These are phyloP conservation scores for Capsicum rhomboideum DNA, from an alignment of 257 asterid genomes.

Conservation along the genomic window DNA sequence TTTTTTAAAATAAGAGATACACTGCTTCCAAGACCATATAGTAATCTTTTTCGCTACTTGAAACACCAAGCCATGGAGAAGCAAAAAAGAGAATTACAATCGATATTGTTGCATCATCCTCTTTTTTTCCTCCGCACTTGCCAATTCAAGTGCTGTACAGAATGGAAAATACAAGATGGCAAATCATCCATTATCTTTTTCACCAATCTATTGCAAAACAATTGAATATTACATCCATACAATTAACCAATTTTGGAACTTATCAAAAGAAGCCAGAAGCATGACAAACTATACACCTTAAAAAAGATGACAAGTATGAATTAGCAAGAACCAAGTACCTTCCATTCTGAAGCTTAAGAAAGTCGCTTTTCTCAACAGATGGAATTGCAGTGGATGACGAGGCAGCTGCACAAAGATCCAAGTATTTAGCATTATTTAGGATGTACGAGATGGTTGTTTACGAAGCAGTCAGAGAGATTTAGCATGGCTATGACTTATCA, in stretches of 20 bases:
- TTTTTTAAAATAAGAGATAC: background rate
- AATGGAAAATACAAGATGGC: background rate
- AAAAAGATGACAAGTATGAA: background rate
- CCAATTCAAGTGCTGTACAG: background rate
- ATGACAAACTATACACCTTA: background rate
- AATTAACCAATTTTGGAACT: background rate
- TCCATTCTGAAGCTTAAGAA: conserved; percentile 98
- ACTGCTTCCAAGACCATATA: background rate
- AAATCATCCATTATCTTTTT: background rate
- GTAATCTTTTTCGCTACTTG: background rate
- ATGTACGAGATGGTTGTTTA: background rate
- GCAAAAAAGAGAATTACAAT: background rate
- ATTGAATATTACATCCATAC: background rate
- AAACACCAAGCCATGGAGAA: background rate
- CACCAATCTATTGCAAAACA: background rate
- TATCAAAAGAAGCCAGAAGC: background rate
- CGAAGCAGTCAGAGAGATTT: background rate
- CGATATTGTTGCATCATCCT: background rate
- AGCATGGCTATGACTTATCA: background rate
- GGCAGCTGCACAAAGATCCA: conserved; percentile 57
- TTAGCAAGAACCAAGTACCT: conserved; percentile 36
- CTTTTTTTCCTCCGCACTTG: background rate
- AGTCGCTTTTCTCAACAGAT: conserved; percentile 52
- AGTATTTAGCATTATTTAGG: conserved; percentile 8
- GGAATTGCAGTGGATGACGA: conserved; percentile 44